phyloP scores from a whole-genome alignment of 169 alveolate genomes.

The Plasmodium yoelii region DNA sequence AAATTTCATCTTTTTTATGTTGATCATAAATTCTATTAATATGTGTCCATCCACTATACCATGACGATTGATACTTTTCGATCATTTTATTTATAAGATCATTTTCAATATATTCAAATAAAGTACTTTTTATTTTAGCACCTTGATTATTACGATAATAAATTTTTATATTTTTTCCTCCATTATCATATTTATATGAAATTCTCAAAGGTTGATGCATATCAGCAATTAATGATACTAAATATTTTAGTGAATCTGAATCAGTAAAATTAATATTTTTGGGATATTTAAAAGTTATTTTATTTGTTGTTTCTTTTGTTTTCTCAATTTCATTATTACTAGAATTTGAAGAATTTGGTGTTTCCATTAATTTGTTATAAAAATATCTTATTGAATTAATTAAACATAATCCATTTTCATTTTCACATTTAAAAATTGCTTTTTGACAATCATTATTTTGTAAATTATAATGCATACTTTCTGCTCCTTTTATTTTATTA shows the following conservation, averaged over 20 bases:
- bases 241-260: conserved; percentile 86
- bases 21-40: conserved; percentile 83
- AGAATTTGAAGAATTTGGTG: too few relatives aligned
- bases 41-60: conserved; percentile 93
- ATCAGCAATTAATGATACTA: conserved; percentile 87
- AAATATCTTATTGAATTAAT: conserved; percentile 80
- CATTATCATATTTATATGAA: conserved; percentile 77
- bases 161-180: conserved; percentile 74
- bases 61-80: conserved; percentile 77
- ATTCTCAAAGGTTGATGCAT: conserved; percentile 88
- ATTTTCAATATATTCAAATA: conserved; percentile 43
- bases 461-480: conserved; percentile 50
- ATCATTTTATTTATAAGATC: conserved; percentile 43
- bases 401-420: conserved; percentile 80
- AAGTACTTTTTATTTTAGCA: conserved; percentile 4
- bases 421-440: conserved; percentile 72
- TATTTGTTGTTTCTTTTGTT: too few relatives aligned
- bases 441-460: conserved; percentile 63
- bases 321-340: too few relatives aligned
- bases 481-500: conserved; percentile 32
- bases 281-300: conserved; percentile 80
- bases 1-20: conserved; percentile 84
- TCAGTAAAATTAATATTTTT: conserved; percentile 84
- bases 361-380: conserved; percentile 66
- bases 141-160: conserved; percentile 11